A percentile compares a stretch with the other conserved stretches of the same genome.
phyloP scores from a whole-genome alignment of 192 early-diverging fungal genomes.

The Linnemannia schmuckeri region DNA sequence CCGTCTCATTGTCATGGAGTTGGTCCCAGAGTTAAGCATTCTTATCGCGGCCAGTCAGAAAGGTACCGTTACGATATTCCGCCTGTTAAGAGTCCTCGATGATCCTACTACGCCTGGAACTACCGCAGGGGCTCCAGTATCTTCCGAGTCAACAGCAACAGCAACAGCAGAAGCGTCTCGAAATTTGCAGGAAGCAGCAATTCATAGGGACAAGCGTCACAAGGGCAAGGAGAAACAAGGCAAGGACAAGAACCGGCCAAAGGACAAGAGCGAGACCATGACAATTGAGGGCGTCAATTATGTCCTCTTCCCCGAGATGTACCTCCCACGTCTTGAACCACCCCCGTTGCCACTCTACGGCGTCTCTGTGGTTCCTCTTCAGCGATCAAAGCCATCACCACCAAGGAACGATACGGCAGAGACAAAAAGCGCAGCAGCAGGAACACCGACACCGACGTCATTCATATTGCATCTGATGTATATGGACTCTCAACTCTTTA shows the following conservation, averaged over 20 bases:
- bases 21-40: slow-evolving; percentile 38
- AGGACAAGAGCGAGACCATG: background rate
- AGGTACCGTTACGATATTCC: slow-evolving; percentile 41
- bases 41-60: slow-evolving; percentile 55
- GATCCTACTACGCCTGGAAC: background rate
- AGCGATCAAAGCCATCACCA: background rate
- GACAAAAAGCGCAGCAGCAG: background rate
- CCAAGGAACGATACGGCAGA: background rate
- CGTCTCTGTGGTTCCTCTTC: slow-evolving; percentile 25
- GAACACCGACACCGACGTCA: background rate
- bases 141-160: background rate
- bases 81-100: slow-evolving; percentile 32
- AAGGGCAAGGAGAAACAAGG: background rate
- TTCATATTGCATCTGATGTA: slow-evolving; percentile 44
- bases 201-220: background rate
- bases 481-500: slow-evolving; percentile 31
- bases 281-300: slow-evolving; percentile 4
- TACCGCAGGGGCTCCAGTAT: background rate
- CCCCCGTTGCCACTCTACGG: slow-evolving; percentile 26
- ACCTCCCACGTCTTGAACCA: slow-evolving; percentile 44
- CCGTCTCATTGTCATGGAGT: slow-evolving; percentile 45
- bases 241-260: background rate
- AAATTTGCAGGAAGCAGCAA: background rate
- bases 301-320: slow-evolving; percentile 51
- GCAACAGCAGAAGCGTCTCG: background rate